Evolutionary conservation across 495 filamentous ascomycete species (phyloP).

Genomic region (Chlorociboria aeruginascens): DNA sequence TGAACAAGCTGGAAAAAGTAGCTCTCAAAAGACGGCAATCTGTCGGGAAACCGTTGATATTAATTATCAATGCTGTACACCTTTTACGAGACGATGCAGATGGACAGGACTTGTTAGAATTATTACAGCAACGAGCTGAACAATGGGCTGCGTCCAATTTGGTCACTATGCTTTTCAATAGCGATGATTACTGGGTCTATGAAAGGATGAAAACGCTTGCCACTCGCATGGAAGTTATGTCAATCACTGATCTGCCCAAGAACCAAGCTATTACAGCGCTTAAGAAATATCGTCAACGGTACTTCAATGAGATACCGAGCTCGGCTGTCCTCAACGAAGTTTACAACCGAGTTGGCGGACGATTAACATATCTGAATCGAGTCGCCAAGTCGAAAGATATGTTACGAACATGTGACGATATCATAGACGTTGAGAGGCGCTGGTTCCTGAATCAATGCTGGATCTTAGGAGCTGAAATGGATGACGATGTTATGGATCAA

Average conservation of each 20-base stretch:
- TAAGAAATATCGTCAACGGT: conserved; percentile 58
- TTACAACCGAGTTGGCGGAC: conserved; percentile 75
- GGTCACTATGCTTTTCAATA: conserved; percentile 83
- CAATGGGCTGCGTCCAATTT: conserved; percentile 87
- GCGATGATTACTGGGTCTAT: conserved; percentile 97
- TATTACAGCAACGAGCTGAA: conserved; percentile 91
- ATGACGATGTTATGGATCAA: conserved; percentile 98
- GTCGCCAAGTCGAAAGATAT: conserved; percentile 75
- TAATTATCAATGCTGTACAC: conserved; percentile 89
- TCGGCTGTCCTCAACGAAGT: conserved; percentile 53
- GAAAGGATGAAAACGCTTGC: conserved; percentile 83
- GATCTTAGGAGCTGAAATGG: conserved; percentile 87
- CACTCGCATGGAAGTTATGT: conserved; percentile 82
- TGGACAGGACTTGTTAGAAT: conserved; percentile 80
- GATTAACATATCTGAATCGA: conserved; percentile 72
- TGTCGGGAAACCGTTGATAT: conserved; percentile 56
- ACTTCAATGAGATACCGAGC: conserved; percentile 45
- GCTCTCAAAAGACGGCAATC: conserved; percentile 53
- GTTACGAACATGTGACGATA: conserved; percentile 62
- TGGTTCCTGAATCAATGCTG: conserved; percentile 95
- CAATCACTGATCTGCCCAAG: conserved; percentile 71
- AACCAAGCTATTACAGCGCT: conserved; percentile 63
- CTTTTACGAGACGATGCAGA: conserved; percentile 82
- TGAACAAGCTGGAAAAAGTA: conserved; percentile 97
- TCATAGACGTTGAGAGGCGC: conserved; percentile 71